Base-by-base conservation (phyloP, 345 rosid genomes). In the Corymbia maculata region DNA sequence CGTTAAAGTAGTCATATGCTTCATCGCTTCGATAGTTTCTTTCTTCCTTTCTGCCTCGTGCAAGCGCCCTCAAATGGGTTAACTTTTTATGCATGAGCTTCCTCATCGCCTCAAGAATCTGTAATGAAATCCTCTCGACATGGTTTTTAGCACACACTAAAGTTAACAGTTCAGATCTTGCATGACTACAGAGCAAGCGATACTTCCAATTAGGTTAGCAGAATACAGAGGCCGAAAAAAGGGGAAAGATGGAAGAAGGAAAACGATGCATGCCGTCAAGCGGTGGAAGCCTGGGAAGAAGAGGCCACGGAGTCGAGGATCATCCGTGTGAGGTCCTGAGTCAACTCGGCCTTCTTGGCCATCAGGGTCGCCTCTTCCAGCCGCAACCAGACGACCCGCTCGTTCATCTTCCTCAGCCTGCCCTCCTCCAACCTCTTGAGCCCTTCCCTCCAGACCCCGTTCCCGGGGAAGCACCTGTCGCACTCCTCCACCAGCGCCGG, bases 351-450 rank as follows among this genome's bases (percentile, higher is more conserved):
- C 87, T 86, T 92, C 86, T 88, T 92, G 16, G 57, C 85, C 87
- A 92, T 87, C 51, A 92, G 32, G 55, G 75, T 85, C 28, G 92
- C 92, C 87, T 90, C 93, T 59, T 92, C 92, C 87, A 88, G 85
- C 64, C 91, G 86, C 87, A 92, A 28, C 88, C 47, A 26, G 79
- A 87, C 88, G 89, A 91, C 88, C 90, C 80, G 88, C 32, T 89
- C 89, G 44, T 92, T 90, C 91, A 92, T 87, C 87, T 49, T 90
- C 91, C 84, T 90, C 89, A 92, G 16, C 84, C 87, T 88, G 22
- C 21, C 70, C 50, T 82, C 87, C 32, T 89, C 88, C 88, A 89
- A 24, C 42, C 88, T 52, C 88, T 70, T 89, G 82, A 90, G 90
- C 52, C 87, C 89, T 26, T 89, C 89, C 70, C 47, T 90, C 91